phyloP scores from a whole-genome alignment of 2,329 filamentous ascomycete species.

The Colletotrichum chlorophyti region DNA sequence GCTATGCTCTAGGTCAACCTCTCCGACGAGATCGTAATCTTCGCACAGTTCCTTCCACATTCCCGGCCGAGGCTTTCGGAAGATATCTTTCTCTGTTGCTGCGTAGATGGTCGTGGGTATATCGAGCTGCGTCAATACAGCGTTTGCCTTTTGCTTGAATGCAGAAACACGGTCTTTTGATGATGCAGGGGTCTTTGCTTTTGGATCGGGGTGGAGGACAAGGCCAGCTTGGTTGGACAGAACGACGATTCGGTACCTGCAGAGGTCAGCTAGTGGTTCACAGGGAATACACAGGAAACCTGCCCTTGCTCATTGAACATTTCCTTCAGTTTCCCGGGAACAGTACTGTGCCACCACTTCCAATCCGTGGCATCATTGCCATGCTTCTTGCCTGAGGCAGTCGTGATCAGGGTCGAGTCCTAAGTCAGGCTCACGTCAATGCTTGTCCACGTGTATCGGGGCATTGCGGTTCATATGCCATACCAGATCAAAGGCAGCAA shows the following conservation, averaged over 20 bases:
- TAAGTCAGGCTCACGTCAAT: slow-evolving; percentile 38
- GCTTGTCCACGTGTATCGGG: background rate
- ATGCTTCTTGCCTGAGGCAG: slow-evolving; percentile 82
- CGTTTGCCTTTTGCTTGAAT: slow-evolving; percentile 83
- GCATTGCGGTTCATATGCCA: slow-evolving; percentile 14
- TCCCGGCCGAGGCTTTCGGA: slow-evolving; percentile 83
- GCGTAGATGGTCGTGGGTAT: slow-evolving; percentile 84
- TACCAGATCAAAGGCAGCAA: slow-evolving; percentile 76
- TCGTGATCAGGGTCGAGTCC: slow-evolving; percentile 88
- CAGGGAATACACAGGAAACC: slow-evolving; percentile 11
- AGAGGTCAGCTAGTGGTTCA: background rate
- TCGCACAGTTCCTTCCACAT: slow-evolving; percentile 78
- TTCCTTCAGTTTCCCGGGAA: slow-evolving; percentile 71
- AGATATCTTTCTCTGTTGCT: slow-evolving; percentile 81
- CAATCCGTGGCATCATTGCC: slow-evolving; percentile 77
- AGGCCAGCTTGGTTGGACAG: slow-evolving; percentile 91
- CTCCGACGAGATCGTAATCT: slow-evolving; percentile 64
- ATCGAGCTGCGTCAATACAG: slow-evolving; percentile 74
- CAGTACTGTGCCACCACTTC: slow-evolving; percentile 87
- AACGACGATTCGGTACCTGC: slow-evolving; percentile 76
- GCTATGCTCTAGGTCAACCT: slow-evolving; percentile 73
- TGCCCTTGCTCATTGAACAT: slow-evolving; percentile 74
- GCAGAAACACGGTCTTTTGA: slow-evolving; percentile 69
- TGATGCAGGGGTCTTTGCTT: slow-evolving; percentile 65
- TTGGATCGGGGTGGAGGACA: slow-evolving; percentile 75